Evolutionary conservation across 129 eudicot genomes (phyloP).

Genomic region (Chrysanthemum seticuspe): DNA sequence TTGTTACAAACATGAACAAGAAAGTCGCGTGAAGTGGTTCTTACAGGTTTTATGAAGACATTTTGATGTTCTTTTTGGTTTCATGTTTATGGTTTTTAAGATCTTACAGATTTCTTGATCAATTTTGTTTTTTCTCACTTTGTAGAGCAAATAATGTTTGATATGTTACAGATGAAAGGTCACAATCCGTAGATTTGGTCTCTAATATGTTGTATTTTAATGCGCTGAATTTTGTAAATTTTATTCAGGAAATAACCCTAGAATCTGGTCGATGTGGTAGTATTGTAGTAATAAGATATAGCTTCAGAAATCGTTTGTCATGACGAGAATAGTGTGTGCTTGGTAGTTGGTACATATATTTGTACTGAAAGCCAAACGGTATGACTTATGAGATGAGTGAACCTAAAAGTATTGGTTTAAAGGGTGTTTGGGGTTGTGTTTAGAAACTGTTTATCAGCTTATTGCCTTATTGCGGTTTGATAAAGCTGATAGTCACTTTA

Average conservation of each 20-base stretch:
- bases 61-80: background rate
- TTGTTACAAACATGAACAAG: constrained; percentile 67
- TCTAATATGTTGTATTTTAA: background rate
- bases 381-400: background rate
- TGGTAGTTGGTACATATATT: background rate
- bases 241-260: background rate
- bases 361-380: background rate
- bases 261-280: too few species aligned
- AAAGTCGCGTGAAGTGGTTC: constrained; percentile 31
- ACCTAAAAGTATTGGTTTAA: too few species aligned
- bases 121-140: background rate
- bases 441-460: too few species aligned
- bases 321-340: background rate
- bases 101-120: background rate
- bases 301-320: background rate
- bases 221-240: background rate
- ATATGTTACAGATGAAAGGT: background rate
- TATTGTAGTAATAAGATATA: background rate
- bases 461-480: too few species aligned
- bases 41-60: background rate
- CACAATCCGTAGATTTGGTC: background rate
- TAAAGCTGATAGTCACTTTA: too few species aligned
- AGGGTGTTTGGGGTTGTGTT: too few species aligned
- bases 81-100: background rate
- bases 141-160: background rate